Evolutionary conservation across 164 flowering plant genomes (phyloP), one percentile per base, ranked within the genome.

Genomic region (Annona cherimola): DNA sequence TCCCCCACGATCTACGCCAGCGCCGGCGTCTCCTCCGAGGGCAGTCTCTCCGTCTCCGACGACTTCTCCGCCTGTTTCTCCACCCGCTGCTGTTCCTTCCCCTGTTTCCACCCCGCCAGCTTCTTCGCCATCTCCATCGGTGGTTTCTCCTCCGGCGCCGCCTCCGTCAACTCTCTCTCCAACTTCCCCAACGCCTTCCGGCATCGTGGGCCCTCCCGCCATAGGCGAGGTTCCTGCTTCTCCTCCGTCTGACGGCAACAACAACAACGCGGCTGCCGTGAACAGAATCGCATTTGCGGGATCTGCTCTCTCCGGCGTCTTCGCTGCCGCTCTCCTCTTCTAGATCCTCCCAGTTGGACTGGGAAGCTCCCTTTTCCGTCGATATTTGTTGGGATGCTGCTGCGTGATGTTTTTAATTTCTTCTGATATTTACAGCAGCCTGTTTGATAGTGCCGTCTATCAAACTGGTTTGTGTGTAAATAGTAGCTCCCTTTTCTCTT

Each of bases 271-370:
- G 11, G 54, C 72, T 19, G 54, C n/a, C n/a, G 4, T 61, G 12
- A 19, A 42, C 35, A 71, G 74, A 63, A 54, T 71, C 20, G 35
- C 59, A 18, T 35, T 71, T 5, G 66, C 57, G 42, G 69, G 74
- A 63, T 63, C 74, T 45, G 61, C 54, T 16, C 1, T 63, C 5
- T 14, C 59, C 60, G 60, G 42, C 26, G 12, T 45, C 14, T 3
- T 64, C 3, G 59, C 68, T 0, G 43, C 74, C 42, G 44, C 60
- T 3, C 12, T 71, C 44, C 63, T 65, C 20, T 40, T 71, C 19
- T 70, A 61, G 63, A 11, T 43, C 57, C 26, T 42, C 45, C 14
- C 14, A 1, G 26, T 43, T 14, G 3, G 69, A 61, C 39, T 35
- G 63, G 67, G 20, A 43, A 66, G 20, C 63, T 18, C n/a, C 19